Evolutionary conservation across 495 filamentous ascomycete genomes (phyloP), one percentile per base, ranked within the genome.

Genomic region (Hypoxylon rickii): DNA sequence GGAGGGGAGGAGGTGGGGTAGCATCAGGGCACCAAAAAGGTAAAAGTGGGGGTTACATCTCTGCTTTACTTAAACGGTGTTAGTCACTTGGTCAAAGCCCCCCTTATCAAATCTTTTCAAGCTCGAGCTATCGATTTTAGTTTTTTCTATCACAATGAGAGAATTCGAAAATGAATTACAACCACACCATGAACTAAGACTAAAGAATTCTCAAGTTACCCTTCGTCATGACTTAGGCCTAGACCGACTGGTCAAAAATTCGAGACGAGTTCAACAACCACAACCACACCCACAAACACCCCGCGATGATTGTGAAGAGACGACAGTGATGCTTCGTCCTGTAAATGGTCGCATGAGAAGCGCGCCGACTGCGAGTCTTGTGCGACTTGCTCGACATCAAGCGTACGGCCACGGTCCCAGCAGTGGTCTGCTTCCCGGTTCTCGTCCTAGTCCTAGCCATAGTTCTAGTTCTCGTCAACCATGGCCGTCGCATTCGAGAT

Each of bases 261-360:
- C 32, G 24, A n/a, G 6, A 48, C 34, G 15, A 38, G 2, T 17
- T 17, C 34, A 5, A 40, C 6, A 10, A 29, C 46, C 22, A n/a
- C n/a, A n/a, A n/a, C n/a, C n/a, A n/a, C n/a, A n/a, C n/a, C n/a
- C n/a, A n/a, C n/a, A n/a, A n/a, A n/a, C 37, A 42, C 17, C 31
- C 20, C 52, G 50, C 58, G 55, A 66, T 68, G 66, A 53, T 49
- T 44, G 22, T 45, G n/a, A 36, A 36, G 26, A 45, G 17, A 55
- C 63, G 63, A 43, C 37, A 63, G 66, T 62, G 44, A 77, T 79
- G 73, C 70, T 75, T 49, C 57, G 66, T 47, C 64, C 68, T 51
- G 66, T 64, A 40, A 67, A 68, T 32, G 56, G 60, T 47, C 65
- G 70, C 31, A 55, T 70, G 40, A 64, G 66, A 62, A 60, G 70